A percentile compares a stretch with the other conserved stretches of the same genome.
These are phyloP conservation scores for Globisporangium nunn DNA, from an alignment of 352 stramenopile genomes.

Conservation along the genomic window DNA sequence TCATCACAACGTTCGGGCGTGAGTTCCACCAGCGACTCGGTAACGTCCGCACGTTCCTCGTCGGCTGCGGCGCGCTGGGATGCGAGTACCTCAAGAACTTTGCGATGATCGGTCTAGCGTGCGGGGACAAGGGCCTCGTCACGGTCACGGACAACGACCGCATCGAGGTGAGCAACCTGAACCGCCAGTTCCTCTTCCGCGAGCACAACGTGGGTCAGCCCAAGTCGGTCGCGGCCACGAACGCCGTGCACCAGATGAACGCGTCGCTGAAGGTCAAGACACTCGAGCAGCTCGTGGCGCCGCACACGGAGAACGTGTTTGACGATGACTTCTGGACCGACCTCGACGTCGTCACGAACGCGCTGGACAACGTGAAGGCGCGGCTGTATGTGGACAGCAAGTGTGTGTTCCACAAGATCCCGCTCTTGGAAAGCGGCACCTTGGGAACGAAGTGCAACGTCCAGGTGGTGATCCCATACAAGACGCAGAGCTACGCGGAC, in stretches of 20 bases:
- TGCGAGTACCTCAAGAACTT: constrained; percentile 88
- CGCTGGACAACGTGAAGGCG: constrained; percentile 98
- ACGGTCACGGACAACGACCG: constrained; percentile 85
- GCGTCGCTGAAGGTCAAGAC: constrained; percentile 68
- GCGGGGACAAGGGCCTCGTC: constrained; percentile 67
- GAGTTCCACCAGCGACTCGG: constrained; percentile 60
- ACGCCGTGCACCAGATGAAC: constrained; percentile 75
- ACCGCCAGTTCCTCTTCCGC: constrained; percentile 82
- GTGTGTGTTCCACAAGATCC: constrained; percentile 95
- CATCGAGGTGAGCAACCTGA: constrained; percentile 86
- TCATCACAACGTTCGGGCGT: constrained; percentile 63
- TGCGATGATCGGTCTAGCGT: constrained; percentile 73
- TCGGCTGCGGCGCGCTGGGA: constrained; percentile 72
- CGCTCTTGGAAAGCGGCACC: constrained; percentile 97
- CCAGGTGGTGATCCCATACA: constrained; percentile 81
- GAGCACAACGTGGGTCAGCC: constrained; percentile 83
- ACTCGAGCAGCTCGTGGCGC: constrained; percentile 70
- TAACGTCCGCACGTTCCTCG: constrained; percentile 75
- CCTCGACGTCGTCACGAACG: constrained; percentile 96
- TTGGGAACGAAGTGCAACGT: constrained; percentile 99
- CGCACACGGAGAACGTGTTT: constrained; percentile 79
- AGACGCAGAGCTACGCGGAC: constrained; percentile 93
- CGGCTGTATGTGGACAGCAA: constrained; percentile 97
- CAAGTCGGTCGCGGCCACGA: constrained; percentile 77
- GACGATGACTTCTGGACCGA: constrained; percentile 78